Evolutionary conservation across 768 basidiomycete species (phyloP).

Genomic region (Gautieria morchelliformis): DNA sequence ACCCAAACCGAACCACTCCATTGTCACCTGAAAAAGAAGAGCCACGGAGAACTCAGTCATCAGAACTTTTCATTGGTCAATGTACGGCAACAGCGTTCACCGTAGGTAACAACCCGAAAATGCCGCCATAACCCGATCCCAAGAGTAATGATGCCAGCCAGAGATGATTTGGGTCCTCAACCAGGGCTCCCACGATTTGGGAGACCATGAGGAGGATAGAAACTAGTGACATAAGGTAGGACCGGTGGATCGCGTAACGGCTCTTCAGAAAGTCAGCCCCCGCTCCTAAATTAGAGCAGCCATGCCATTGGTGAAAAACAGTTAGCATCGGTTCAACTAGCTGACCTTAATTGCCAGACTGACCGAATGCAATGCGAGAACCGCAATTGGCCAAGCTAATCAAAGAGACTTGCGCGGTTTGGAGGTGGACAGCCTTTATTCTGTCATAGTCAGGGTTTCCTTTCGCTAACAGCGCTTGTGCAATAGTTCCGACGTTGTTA

Average conservation of each 20-base stretch:
- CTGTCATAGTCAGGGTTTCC: conserved; percentile 55
- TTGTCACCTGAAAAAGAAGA: conserved; percentile 29
- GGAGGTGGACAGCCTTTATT: conserved; percentile 57
- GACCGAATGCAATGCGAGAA: conserved; percentile 72
- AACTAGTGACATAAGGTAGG: conserved; percentile 60
- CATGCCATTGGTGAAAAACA: neutral
- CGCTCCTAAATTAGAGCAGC: conserved; percentile 35
- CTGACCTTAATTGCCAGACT: conserved; percentile 28
- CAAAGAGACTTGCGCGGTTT: conserved; percentile 76
- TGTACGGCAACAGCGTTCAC: neutral
- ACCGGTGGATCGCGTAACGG: conserved; percentile 49
- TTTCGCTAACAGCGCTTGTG: conserved; percentile 56
- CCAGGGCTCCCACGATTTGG: conserved; percentile 47
- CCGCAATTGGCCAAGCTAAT: conserved; percentile 75
- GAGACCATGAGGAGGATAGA: conserved; percentile 60
- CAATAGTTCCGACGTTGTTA: conserved; percentile 78
- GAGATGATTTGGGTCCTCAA: conserved; percentile 50
- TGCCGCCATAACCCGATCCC: conserved; percentile 40
- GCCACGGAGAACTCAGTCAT: neutral
- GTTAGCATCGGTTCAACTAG: conserved; percentile 29
- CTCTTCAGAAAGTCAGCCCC: conserved; percentile 56
- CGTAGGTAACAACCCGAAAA: conserved; percentile 30
- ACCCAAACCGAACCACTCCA: conserved; percentile 66
- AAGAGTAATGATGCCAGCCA: conserved; percentile 53
- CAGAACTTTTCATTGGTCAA: neutral